Evolutionary conservation across 2,329 filamentous ascomycete species (phyloP).

Genomic region (Trichoderma sp.): DNA sequence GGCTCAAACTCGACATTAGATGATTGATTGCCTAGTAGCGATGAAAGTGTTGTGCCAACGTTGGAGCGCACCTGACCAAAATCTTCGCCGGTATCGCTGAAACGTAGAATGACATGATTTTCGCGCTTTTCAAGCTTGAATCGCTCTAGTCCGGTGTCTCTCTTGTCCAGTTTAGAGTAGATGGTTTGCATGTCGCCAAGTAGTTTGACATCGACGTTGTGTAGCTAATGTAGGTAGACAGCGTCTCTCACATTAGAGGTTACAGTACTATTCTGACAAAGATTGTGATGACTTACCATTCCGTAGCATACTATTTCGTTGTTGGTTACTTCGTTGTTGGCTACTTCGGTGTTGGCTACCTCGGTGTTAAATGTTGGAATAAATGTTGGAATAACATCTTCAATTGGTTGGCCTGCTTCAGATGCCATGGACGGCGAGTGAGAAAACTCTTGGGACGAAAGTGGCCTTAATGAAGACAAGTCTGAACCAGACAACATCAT

Average conservation of each 20-base stretch:
- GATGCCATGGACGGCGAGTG: neutral
- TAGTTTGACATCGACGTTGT: slow-evolving; percentile 13
- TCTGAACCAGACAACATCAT: neutral
- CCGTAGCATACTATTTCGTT: slow-evolving; percentile 9
- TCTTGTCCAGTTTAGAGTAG: neutral
- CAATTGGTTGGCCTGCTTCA: neutral
- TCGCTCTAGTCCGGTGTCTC: neutral
- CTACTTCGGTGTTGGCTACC: neutral
- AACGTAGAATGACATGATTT: neutral
- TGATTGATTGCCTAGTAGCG: neutral
- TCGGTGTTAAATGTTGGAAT: neutral
- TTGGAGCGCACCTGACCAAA: neutral
- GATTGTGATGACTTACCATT: neutral
- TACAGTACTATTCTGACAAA: neutral
- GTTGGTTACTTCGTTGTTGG: neutral
- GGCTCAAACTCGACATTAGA: slow-evolving; percentile 19
- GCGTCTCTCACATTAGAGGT: neutral
- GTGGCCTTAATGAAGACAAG: neutral
- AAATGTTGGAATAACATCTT: neutral
- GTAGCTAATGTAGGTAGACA: neutral
- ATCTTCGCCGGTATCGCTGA: neutral
- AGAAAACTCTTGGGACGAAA: neutral
- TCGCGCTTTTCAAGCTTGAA: neutral
- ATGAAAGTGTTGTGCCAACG: neutral
- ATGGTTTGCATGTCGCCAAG: neutral